Percentiles rank a stretch among this genome's conserved stretches.
Evolutionary conservation across 352 stramenopile genomes (phyloP).

Genomic region (Blastocystis sp.): DNA sequence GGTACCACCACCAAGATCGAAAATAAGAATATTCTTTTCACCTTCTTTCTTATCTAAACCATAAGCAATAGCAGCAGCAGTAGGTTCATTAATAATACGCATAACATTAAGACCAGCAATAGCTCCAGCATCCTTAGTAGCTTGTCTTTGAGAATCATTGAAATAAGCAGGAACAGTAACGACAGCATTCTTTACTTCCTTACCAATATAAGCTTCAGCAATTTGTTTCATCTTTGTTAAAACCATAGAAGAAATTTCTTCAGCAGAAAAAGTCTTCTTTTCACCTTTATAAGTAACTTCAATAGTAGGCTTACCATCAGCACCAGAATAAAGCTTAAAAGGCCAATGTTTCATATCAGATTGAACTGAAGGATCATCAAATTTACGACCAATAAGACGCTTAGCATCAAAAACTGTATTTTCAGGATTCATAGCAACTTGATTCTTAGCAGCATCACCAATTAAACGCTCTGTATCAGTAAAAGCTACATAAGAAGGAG

Average conservation of each 20-base stretch:
- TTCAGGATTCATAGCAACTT: constrained; percentile 47
- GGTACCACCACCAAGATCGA: constrained; percentile 85
- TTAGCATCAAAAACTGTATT: constrained; percentile 66
- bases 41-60: constrained; percentile 75
- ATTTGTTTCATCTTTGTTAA: constrained; percentile 62
- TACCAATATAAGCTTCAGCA: constrained; percentile 53
- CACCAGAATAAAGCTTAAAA: constrained; percentile 52
- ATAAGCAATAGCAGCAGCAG: constrained; percentile 91
- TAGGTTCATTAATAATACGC: constrained; percentile 83
- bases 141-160: constrained; percentile 75
- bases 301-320: constrained; percentile 58
- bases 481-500: constrained; percentile 79
- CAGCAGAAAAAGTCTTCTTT: constrained; percentile 49
- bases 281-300: constrained; percentile 59
- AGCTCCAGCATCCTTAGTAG: constrained; percentile 67
- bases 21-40: constrained; percentile 81
- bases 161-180: constrained; percentile 89
- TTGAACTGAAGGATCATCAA: constrained; percentile 51
- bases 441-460: constrained; percentile 74
- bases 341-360: constrained; percentile 61
- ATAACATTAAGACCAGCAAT: constrained; percentile 73
- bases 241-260: constrained; percentile 63
- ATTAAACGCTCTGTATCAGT: constrained; percentile 75
- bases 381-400: constrained; percentile 56
- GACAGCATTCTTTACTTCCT: constrained; percentile 61